Evolutionary conservation across 768 basidiomycete genomes (phyloP).

Genomic region (Lepiota venenata): DNA sequence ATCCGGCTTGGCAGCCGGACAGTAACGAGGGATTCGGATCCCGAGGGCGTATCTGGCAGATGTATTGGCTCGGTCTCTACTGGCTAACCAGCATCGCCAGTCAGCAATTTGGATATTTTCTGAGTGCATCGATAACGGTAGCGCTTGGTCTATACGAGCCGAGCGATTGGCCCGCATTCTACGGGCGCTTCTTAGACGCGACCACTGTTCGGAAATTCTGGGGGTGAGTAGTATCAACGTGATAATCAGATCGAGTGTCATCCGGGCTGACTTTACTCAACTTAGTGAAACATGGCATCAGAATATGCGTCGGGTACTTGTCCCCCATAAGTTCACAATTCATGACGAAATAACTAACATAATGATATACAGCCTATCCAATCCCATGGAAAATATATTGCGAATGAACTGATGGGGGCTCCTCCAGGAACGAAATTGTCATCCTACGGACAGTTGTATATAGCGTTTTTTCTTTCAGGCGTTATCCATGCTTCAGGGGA

Average conservation of each 20-base stretch:
- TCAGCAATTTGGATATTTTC: not conserved
- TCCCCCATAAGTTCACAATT: not conserved
- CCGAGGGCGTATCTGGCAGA: no score
- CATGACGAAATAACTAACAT: not conserved
- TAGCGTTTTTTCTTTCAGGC: conserved; percentile 28
- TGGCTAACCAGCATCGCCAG: not conserved
- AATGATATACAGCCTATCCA: conserved; percentile 18
- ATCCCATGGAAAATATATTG: conserved; percentile 19
- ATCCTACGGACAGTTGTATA: conserved; percentile 26
- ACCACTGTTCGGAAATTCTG: conserved; percentile 30
- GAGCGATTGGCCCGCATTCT: conserved; percentile 24
- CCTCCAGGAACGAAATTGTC: conserved; percentile 18
- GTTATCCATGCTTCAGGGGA: conserved; percentile 20
- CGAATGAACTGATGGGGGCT: conserved; percentile 16
- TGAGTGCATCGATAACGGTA: conserved; percentile 11
- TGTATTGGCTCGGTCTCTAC: no score
- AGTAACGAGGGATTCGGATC: no score
- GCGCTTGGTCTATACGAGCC: conserved; percentile 16
- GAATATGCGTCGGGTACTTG: conserved; percentile 20
- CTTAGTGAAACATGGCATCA: conserved; percentile 31
- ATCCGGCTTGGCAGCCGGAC: no score
- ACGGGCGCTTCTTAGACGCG: conserved; percentile 23
- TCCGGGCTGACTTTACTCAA: not conserved
- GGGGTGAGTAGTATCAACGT: conserved; percentile 23
- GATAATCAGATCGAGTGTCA: not conserved